A percentile compares a stretch with the other conserved stretches of the same genome.
These are phyloP conservation scores for Phyllosticta citribraziliensis DNA, from an alignment of 2,329 filamentous ascomycete genomes.

Conservation along the genomic window DNA sequence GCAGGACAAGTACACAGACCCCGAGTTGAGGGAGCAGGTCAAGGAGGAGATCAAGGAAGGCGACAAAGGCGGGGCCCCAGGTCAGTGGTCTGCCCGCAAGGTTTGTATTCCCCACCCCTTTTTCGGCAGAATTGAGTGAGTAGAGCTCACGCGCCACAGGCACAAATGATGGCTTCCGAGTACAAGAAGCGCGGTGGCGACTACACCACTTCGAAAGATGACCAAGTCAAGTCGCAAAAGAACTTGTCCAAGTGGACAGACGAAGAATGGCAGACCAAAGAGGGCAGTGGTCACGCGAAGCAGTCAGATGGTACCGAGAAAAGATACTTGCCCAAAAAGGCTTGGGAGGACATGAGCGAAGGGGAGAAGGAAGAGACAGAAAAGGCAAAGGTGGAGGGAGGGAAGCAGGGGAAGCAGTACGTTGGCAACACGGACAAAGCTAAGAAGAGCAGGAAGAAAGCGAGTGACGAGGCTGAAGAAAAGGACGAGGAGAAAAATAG, in stretches of 20 bases:
- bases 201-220: slow-evolving; percentile 36
- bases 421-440: slow-evolving; percentile 35
- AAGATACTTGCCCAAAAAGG: slow-evolving; percentile 38
- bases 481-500: slow-evolving; percentile 21
- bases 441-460: slow-evolving; percentile 31
- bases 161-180: slow-evolving; percentile 37
- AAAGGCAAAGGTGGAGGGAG: slow-evolving; percentile 26
- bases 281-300: slow-evolving; percentile 36
- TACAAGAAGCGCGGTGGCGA: slow-evolving; percentile 39
- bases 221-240: slow-evolving; percentile 36
- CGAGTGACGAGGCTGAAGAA: slow-evolving; percentile 24
- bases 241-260: slow-evolving; percentile 36
- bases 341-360: slow-evolving; percentile 40
- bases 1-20: slow-evolving; percentile 39
- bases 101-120: slow-evolving; percentile 15
- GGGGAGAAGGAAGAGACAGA: slow-evolving; percentile 36
- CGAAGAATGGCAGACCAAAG: slow-evolving; percentile 43
- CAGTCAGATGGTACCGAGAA: slow-evolving; percentile 35
- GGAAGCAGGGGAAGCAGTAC: slow-evolving; percentile 35
- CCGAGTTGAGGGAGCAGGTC: slow-evolving; percentile 36
- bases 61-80: slow-evolving; percentile 39
- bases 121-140: not conserved
- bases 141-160: slow-evolving; percentile 16
- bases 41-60: slow-evolving; percentile 37
- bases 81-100: slow-evolving; percentile 42